Base-by-base conservation (phyloP, 495 filamentous ascomycete genomes). In the Diplogelasinospora grovesii region DNA sequence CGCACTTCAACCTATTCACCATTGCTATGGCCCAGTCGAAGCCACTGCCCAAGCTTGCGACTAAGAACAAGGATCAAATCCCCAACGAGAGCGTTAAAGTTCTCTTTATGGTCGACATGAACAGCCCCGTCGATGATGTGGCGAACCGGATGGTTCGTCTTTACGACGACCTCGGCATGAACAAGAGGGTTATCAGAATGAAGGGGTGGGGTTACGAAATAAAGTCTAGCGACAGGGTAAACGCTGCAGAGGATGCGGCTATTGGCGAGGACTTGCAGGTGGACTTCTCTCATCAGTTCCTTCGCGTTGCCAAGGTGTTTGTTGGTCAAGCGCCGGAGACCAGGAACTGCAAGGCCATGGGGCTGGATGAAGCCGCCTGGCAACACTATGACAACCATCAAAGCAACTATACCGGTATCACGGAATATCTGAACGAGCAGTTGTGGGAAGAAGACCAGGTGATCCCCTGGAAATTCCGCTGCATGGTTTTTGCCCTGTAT, bases 31-130 rank as follows among this genome's bases (percentile, higher is more conserved):
- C 45, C 0, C 50, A 53, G 13, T 24, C 44, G n/a, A n/a, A n/a
- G n/a, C n/a, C n/a, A n/a, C n/a, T n/a, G n/a, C n/a, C 0, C 7
- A 18, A 37, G 35, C 16, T n/a, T 22, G 8, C 30, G 9, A 2
- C 16, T 24, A 13, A 28, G n/a, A n/a, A n/a, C n/a, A n/a, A n/a
- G n/a, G n/a, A n/a, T n/a, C n/a, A n/a, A n/a, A 16, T 9, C 22
- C n/a, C n/a, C n/a, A n/a, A n/a, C n/a, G n/a, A n/a, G n/a, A n/a
- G 28, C 15, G 41, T 31, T 22, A 55, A 44, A 14, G 42, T 56
- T 26, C 43, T 61, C 5, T 57, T 48, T 31, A 31, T 57, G 1
- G 22, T 61, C 13, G 57, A 61, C 22, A 53, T 61, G 38, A 57
- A 57, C 45, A 45, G 39, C 15, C 37, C 54, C 1, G 32, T 48